These are phyloP conservation scores for Paramecium pentaurelia DNA, from an alignment of 73 alveolate genomes.

Conservation along the genomic window DNA sequence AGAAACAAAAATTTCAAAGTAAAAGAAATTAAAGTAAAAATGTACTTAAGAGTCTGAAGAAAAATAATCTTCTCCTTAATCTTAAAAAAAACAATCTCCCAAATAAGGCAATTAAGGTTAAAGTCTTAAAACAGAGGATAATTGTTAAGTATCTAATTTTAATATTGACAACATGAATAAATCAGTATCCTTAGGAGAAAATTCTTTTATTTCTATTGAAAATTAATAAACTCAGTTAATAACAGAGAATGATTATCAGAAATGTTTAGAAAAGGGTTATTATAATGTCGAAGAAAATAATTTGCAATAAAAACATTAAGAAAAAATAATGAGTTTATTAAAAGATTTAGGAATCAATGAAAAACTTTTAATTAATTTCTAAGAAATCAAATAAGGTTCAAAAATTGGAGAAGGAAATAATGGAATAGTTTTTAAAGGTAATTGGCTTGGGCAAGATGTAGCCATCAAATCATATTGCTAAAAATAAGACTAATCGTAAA, in stretches of 20 bases:
- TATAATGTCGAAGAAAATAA: background rate
- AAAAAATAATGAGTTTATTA: background rate
- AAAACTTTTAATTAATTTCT: conserved; percentile 13
- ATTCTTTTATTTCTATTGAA: background rate
- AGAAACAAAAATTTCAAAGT: background rate
- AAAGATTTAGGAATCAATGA: conserved; percentile 53
- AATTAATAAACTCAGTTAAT: background rate
- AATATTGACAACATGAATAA: background rate
- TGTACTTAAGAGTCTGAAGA: background rate
- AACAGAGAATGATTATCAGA: background rate
- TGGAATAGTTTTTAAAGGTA: conserved; percentile 86
- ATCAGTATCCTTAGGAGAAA: background rate
- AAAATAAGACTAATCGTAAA: conserved; percentile 27
- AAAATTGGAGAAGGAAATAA: conserved; percentile 82
- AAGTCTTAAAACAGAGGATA: background rate
- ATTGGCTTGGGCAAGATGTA: conserved; percentile 85
- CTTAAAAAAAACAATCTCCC: background rate
- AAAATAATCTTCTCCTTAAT: background rate
- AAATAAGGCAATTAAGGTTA: background rate
- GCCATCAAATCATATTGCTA: conserved; percentile 85
- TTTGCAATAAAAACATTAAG: background rate
- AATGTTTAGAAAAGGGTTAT: background rate
- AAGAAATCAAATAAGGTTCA: conserved; percentile 43
- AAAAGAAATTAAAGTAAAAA: background rate
- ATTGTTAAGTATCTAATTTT: background rate